A percentile compares a stretch with the other conserved stretches of the same genome.
Conservation (phyloP, 2,329 filamentous ascomycete species). For the Hypoxylon sp. region DNA sequence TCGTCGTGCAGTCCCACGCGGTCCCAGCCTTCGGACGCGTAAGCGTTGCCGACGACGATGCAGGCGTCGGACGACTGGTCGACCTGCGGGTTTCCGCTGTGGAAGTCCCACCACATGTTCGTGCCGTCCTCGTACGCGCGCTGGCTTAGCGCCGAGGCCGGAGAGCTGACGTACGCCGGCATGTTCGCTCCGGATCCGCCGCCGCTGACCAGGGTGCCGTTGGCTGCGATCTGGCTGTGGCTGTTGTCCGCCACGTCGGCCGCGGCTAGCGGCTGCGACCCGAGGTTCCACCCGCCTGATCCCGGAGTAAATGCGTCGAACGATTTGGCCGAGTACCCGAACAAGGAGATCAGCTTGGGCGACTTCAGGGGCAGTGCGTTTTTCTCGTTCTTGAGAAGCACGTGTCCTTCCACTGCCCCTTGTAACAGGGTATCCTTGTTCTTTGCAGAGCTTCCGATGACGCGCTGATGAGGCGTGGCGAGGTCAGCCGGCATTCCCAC, state of each 20-base stretch:
- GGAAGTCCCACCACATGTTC: conserved; percentile 57
- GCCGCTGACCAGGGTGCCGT: conserved; percentile 52
- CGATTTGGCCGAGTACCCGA: conserved; percentile 64
- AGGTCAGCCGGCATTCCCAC: conserved; percentile 59
- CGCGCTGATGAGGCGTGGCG: conserved; percentile 55
- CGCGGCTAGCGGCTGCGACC: conserved; percentile 39
- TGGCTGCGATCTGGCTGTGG: conserved; percentile 51
- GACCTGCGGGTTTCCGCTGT: conserved; percentile 49
- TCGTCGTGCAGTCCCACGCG: conserved; percentile 66
- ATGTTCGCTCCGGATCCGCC: conserved; percentile 44
- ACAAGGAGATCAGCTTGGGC: conserved; percentile 61
- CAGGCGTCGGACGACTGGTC: conserved; percentile 62
- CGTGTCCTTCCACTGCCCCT: conserved; percentile 67
- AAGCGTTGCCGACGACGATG: conserved; percentile 63
- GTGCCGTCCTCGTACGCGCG: conserved; percentile 55
- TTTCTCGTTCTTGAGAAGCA: conserved; percentile 68
- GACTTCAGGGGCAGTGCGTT: conserved; percentile 61
- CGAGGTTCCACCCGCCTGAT: conserved; percentile 44
- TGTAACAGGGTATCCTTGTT: conserved; percentile 54
- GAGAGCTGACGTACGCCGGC: conserved; percentile 51
- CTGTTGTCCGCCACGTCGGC: conserved; percentile 35
- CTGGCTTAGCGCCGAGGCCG: conserved; percentile 52
- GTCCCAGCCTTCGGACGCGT: conserved; percentile 70
- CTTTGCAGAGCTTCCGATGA: conserved; percentile 62
- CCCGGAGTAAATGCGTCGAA: conserved; percentile 50